Evolutionary conservation across 169 alveolate genomes (phyloP).

Genomic region (Sarcocystis neurona): DNA sequence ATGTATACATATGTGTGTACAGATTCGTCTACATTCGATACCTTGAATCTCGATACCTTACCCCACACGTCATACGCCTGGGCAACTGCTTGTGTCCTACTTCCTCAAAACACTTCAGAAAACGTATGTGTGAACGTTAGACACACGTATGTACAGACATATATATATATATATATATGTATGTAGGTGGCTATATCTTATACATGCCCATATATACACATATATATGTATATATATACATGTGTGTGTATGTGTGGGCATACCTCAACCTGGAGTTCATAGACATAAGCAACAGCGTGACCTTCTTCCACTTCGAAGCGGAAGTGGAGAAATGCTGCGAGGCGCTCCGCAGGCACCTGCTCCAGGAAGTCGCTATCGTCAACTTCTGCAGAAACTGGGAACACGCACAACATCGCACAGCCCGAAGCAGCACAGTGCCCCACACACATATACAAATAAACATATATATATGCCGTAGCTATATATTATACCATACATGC

Average conservation of each 20-base stretch:
- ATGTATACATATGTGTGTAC: background rate
- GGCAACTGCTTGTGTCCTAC: too few relatives aligned
- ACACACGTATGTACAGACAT: background rate
- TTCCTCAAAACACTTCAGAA: too few relatives aligned
- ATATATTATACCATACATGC: too few relatives aligned
- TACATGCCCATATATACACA: background rate
- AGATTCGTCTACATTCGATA: too few relatives aligned
- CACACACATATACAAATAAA: too few relatives aligned
- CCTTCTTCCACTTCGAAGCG: constrained; percentile 56
- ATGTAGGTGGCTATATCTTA: background rate
- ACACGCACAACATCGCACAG: background rate
- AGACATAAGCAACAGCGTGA: constrained; percentile 40
- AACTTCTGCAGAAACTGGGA: background rate
- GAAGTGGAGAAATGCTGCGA: constrained; percentile 39
- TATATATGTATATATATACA: background rate
- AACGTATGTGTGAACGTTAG: background rate
- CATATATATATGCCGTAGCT: too few relatives aligned
- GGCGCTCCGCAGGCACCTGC: constrained; percentile 20
- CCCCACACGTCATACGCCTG: too few relatives aligned
- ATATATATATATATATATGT: background rate
- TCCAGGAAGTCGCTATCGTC: constrained; percentile 30
- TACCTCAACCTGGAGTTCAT: constrained; percentile 39
- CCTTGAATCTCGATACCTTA: too few relatives aligned
- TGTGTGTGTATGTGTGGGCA: background rate
- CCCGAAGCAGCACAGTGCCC: background rate